Evolutionary conservation across 345 rosid genomes (phyloP).

Genomic region (Linum usitatissimum): DNA sequence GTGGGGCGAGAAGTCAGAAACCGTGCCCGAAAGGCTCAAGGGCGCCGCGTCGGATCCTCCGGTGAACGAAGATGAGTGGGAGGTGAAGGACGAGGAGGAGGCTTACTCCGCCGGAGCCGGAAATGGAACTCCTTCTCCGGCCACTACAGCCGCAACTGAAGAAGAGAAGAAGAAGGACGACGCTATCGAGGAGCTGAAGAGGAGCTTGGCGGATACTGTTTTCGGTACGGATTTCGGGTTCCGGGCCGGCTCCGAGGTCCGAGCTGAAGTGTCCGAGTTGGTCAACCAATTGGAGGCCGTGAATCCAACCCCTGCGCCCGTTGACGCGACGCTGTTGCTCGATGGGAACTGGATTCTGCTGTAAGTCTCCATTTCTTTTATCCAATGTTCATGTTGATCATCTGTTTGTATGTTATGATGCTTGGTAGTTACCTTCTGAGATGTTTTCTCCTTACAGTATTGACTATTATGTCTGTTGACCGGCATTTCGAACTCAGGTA

Average conservation of each 20-base stretch:
- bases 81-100: conserved; percentile 19
- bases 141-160: not conserved
- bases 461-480: not conserved
- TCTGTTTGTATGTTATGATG: not conserved
- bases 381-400: not conserved
- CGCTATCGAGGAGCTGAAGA: conserved; percentile 47
- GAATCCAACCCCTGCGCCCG: conserved; percentile 63
- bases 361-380: conserved; percentile 34
- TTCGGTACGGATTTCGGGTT: conserved; percentile 77
- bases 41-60: conserved; percentile 67
- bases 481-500: conserved; percentile 32
- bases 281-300: conserved; percentile 77
- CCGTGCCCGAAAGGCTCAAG: conserved; percentile 28
- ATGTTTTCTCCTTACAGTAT: too few species aligned
- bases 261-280: conserved; percentile 81
- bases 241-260: conserved; percentile 49
- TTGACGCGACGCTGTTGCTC: conserved; percentile 52
- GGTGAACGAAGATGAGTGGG: conserved; percentile 80
- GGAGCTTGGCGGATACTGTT: conserved; percentile 72
- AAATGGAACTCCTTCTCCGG: conserved; percentile 32
- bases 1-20: conserved; percentile 68
- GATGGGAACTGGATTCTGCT: conserved; percentile 88
- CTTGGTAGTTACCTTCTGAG: too few species aligned
- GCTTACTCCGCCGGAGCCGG: conserved; percentile 11
- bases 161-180: conserved; percentile 18